phyloP scores from a whole-genome alignment of 202 grass and related monocot species.

The Setaria viridis region DNA sequence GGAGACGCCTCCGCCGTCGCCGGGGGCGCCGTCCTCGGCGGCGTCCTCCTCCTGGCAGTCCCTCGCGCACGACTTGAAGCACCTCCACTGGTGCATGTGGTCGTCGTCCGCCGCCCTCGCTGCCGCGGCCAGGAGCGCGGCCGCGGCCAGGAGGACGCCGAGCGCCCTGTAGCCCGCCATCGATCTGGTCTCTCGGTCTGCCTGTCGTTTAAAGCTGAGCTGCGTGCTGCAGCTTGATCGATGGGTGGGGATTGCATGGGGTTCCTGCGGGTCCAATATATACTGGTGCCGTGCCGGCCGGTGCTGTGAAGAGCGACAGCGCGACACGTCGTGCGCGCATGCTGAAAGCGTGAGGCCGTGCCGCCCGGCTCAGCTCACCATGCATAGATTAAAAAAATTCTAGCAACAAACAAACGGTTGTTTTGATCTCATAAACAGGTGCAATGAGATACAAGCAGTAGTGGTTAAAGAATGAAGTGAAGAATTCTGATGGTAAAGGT shows the following conservation, averaged over 20 bases:
- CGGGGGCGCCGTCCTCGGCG: background rate
- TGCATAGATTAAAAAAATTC: no score
- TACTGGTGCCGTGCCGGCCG: background rate
- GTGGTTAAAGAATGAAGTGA: no score
- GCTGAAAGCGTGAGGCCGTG: slow-evolving; percentile 24
- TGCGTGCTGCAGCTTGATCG: slow-evolving; percentile 2
- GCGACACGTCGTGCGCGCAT: background rate
- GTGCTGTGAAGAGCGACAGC: background rate
- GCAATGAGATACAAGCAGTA: no score
- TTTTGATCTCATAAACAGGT: no score
- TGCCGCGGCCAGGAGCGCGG: background rate
- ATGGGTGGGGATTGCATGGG: slow-evolving; percentile 1
- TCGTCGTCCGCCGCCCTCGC: slow-evolving; percentile 4
- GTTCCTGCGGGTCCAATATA: background rate
- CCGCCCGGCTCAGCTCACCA: no score
- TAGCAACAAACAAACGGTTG: no score
- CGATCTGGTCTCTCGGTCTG: background rate
- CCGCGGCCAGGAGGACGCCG: slow-evolving; percentile 37
- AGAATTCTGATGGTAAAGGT: no score
- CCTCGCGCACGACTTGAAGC: slow-evolving; percentile 44
- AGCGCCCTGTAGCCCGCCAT: slow-evolving; percentile 32
- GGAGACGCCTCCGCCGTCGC: background rate
- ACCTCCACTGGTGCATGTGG: slow-evolving; percentile 34
- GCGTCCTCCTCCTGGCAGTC: background rate
- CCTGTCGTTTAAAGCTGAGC: background rate